These are phyloP conservation scores for Apiotrichum domesticum DNA, from an alignment of 1,284 basidiomycete species.

Conservation along the genomic window DNA sequence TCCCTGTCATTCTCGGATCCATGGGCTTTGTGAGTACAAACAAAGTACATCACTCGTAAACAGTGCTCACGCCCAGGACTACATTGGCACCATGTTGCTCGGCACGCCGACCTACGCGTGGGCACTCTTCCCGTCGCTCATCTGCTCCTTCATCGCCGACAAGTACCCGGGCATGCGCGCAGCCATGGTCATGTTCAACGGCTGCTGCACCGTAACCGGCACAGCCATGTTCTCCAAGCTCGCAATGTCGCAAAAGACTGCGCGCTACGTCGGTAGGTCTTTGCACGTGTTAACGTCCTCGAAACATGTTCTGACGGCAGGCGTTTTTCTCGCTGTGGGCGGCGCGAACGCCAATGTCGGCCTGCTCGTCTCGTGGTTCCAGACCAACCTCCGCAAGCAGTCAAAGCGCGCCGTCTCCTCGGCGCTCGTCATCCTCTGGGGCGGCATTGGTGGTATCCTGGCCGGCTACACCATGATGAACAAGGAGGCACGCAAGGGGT, in stretches of 20 bases:
- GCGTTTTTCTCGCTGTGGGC: too few relatives aligned
- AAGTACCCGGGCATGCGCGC: constrained; percentile 15
- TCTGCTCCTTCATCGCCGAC: constrained; percentile 31
- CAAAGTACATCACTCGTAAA: too few relatives aligned
- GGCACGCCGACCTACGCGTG: constrained; percentile 46
- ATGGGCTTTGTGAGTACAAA: constrained; percentile 36
- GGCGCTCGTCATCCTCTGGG: constrained; percentile 12
- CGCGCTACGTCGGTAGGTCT: constrained; percentile 6
- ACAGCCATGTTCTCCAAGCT: constrained; percentile 17
- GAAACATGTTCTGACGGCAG: too few relatives aligned
- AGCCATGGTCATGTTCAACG: constrained; percentile 10
- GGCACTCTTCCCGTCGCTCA: constrained; percentile 40
- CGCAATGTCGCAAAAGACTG: neutral
- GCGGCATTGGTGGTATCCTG: constrained; percentile 21
- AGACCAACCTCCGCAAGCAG: constrained; percentile 48
- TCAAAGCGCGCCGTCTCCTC: constrained; percentile 38
- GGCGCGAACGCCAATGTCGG: constrained; percentile 29
- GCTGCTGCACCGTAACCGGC: constrained; percentile 5
- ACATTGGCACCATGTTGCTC: constrained; percentile 35
- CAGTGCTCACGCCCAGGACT: neutral
- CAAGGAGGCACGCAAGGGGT: constrained; percentile 11
- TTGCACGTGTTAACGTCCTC: too few relatives aligned
- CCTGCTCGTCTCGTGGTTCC: constrained; percentile 36
- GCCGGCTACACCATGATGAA: constrained; percentile 12
- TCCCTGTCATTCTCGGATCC: constrained; percentile 45